A percentile compares a stretch with the other conserved stretches of the same genome.
Evolutionary conservation across 78 protist species (phyloP).

Genomic region (Dictyostelium intermedium): DNA sequence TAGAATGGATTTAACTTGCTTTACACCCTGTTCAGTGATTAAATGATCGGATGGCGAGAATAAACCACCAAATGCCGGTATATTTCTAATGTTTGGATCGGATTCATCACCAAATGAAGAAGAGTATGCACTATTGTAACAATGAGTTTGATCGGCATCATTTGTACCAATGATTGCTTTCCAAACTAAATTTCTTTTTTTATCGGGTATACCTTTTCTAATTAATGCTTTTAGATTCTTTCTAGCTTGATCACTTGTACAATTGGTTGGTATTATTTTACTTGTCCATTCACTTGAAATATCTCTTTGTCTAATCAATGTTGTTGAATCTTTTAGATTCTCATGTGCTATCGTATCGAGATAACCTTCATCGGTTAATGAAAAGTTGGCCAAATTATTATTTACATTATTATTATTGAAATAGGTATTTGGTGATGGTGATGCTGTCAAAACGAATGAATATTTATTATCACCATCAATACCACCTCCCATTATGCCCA

Average conservation of each 20-base stretch:
- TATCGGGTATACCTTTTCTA: slow-evolving; percentile 58
- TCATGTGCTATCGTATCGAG: background rate
- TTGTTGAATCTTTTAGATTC: background rate
- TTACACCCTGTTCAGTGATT: slow-evolving; percentile 50
- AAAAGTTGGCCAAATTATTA: background rate
- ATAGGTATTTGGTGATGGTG: background rate
- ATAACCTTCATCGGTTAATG: background rate
- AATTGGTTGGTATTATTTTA: background rate
- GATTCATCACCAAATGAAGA: slow-evolving; percentile 4
- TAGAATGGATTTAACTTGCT: slow-evolving; percentile 21
- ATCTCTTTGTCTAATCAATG: background rate
- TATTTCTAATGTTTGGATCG: slow-evolving; percentile 25
- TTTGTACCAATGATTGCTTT: slow-evolving; percentile 14
- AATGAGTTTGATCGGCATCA: background rate
- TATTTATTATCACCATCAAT: background rate
- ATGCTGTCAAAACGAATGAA: background rate
- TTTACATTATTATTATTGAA: background rate
- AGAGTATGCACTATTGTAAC: background rate
- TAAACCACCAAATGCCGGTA: slow-evolving; percentile 67
- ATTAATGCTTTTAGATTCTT: slow-evolving; percentile 15
- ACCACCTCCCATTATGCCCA: background rate
- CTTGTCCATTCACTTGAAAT: background rate
- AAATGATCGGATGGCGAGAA: slow-evolving; percentile 66
- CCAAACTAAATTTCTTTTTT: slow-evolving; percentile 22
- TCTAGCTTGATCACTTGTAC: background rate